Evolutionary conservation across 768 basidiomycete species (phyloP).

Genomic region (Trametes cubensis): DNA sequence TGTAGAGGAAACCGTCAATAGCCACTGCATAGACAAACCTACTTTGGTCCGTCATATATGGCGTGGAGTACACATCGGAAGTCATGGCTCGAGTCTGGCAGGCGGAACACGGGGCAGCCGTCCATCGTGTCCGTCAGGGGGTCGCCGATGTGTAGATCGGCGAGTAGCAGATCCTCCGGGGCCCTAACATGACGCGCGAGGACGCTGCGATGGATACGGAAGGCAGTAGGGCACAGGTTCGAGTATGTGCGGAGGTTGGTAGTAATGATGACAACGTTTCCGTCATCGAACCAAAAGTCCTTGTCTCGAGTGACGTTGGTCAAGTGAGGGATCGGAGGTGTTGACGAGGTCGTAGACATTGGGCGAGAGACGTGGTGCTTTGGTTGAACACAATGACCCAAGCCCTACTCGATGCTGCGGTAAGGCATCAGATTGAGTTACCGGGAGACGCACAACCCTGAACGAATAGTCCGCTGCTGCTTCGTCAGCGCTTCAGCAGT

Average conservation of each 20-base stretch:
- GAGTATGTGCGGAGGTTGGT: neutral
- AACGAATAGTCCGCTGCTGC: no score
- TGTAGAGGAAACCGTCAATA: no score
- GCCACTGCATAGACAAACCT: neutral
- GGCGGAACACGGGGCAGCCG: slow-evolving; percentile 2
- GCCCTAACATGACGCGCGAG: slow-evolving; percentile 1
- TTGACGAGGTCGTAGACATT: no score
- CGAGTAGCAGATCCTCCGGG: neutral
- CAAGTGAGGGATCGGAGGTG: no score
- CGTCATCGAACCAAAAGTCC: slow-evolving; percentile 64
- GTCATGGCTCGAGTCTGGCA: slow-evolving; percentile 2
- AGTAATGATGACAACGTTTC: slow-evolving; percentile 66
- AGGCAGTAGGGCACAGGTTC: neutral
- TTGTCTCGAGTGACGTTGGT: neutral
- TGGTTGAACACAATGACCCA: no score
- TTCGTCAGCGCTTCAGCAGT: no score
- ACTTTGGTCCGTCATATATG: slow-evolving; percentile 9
- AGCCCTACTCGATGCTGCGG: no score
- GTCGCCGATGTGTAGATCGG: neutral
- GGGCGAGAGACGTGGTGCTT: no score
- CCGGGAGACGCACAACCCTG: no score
- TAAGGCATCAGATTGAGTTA: no score
- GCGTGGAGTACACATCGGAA: slow-evolving; percentile 5
- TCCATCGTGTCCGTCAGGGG: neutral
- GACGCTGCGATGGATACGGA: slow-evolving; percentile 6